phyloP scores from a whole-genome alignment of 129 eudicot species.

The Logfia minima region DNA sequence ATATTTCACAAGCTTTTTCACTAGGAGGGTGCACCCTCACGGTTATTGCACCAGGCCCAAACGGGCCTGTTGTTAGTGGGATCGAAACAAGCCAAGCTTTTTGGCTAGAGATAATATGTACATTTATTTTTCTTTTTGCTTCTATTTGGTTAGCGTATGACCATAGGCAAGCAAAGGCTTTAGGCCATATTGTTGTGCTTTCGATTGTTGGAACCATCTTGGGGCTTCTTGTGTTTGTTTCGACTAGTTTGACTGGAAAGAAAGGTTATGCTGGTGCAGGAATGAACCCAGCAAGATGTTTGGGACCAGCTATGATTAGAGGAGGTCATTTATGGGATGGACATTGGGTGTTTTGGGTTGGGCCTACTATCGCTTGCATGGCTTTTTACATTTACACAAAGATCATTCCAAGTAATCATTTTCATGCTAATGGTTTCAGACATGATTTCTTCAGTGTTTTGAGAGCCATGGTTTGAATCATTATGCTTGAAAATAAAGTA shows the following conservation, averaged over 20 bases:
- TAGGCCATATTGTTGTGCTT: constrained; percentile 45
- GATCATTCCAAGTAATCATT: constrained; percentile 65
- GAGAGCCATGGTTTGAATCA: constrained; percentile 31
- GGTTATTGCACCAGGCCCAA: constrained; percentile 53
- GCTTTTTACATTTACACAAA: constrained; percentile 61
- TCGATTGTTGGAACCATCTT: constrained; percentile 51
- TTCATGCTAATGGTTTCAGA: constrained; percentile 37
- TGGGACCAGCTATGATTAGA: constrained; percentile 74
- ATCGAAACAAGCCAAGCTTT: constrained; percentile 55
- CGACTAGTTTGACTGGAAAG: constrained; percentile 47
- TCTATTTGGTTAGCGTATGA: constrained; percentile 82
- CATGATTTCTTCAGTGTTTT: constrained; percentile 53
- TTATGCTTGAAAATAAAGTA: not conserved
- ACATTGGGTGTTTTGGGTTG: constrained; percentile 89
- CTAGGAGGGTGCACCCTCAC: constrained; percentile 74
- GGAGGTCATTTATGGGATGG: constrained; percentile 79
- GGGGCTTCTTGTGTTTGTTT: constrained; percentile 59
- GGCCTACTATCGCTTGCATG: constrained; percentile 61
- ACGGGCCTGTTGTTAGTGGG: constrained; percentile 55
- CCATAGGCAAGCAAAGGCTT: constrained; percentile 50
- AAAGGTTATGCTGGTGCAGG: constrained; percentile 80
- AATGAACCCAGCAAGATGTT: constrained; percentile 79
- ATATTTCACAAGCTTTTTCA: constrained; percentile 41
- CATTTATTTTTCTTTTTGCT: constrained; percentile 61
- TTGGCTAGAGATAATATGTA: constrained; percentile 69